Evolutionary conservation across 1,284 basidiomycete species (phyloP).

Genomic region (Erythrobasidium hasegawianum): DNA sequence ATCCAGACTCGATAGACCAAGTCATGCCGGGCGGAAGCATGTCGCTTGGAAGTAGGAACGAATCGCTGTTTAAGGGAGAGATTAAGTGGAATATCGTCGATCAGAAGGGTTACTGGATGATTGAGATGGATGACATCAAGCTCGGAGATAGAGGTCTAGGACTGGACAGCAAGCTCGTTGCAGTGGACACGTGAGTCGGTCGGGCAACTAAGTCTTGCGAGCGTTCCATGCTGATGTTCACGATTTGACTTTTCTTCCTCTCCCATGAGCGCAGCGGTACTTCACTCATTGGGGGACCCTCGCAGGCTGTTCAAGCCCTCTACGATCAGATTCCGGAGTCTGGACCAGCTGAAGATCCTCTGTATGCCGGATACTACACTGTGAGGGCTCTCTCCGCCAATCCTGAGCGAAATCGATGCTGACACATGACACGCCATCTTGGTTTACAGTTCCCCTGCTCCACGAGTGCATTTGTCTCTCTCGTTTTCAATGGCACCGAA

Average conservation of each 20-base stretch:
- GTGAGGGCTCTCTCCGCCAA: too few species aligned
- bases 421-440: not conserved
- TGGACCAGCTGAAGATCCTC: slow-evolving; percentile 46
- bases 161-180: slow-evolving; percentile 47
- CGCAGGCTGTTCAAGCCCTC: slow-evolving; percentile 59
- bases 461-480: slow-evolving; percentile 61
- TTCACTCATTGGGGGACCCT: slow-evolving; percentile 80
- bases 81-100: slow-evolving; percentile 70
- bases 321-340: slow-evolving; percentile 70
- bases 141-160: slow-evolving; percentile 25
- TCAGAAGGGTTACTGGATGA: slow-evolving; percentile 61
- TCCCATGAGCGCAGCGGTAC: slow-evolving; percentile 51
- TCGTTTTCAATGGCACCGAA: slow-evolving; percentile 70
- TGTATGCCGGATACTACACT: slow-evolving; percentile 67
- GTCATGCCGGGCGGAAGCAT: slow-evolving; percentile 37
- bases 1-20: slow-evolving; percentile 1
- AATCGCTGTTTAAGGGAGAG: slow-evolving; percentile 61
- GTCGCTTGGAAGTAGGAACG: slow-evolving; percentile 48
- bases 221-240: too few species aligned
- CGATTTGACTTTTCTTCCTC: too few species aligned
- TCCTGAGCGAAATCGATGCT: too few species aligned
- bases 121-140: slow-evolving; percentile 53
- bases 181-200: slow-evolving; percentile 52
- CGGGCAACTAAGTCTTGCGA: too few species aligned
- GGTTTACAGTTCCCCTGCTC: slow-evolving; percentile 64